Conservation (phyloP, 495 filamentous ascomycete genomes). For the Lasiosphaeriaceae sp. region DNA sequence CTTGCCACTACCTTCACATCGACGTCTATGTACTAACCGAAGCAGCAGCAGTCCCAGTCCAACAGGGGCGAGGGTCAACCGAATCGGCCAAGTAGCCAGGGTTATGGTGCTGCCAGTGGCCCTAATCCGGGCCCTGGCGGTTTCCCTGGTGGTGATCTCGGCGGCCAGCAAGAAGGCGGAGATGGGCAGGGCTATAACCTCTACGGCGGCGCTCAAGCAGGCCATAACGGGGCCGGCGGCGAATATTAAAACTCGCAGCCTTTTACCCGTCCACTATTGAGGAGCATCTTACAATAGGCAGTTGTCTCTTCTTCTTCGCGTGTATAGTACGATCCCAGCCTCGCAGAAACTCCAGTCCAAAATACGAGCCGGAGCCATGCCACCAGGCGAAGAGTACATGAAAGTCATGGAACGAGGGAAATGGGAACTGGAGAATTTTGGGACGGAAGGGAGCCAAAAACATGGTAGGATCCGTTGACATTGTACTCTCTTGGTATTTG, state of each 20-base stretch:
- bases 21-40: slow-evolving; percentile 23
- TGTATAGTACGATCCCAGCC: slow-evolving; percentile 29
- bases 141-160: slow-evolving; percentile 56
- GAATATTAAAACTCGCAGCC: slow-evolving; percentile 21
- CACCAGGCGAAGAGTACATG: slow-evolving; percentile 6
- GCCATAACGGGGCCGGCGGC: slow-evolving; percentile 65
- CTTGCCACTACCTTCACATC: neutral
- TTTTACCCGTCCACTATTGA: neutral
- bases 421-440: slow-evolving; percentile 3
- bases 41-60: slow-evolving; percentile 63
- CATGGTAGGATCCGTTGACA: neutral
- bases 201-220: slow-evolving; percentile 57
- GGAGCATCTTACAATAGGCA: neutral
- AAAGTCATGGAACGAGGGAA: neutral
- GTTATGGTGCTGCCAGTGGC: slow-evolving; percentile 54
- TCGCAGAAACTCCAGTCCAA: neutral
- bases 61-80: slow-evolving; percentile 68
- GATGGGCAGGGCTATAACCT: slow-evolving; percentile 55
- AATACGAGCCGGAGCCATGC: neutral
- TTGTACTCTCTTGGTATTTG: slow-evolving; percentile 21
- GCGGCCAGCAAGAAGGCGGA: slow-evolving; percentile 51
- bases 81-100: slow-evolving; percentile 66
- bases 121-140: slow-evolving; percentile 45
- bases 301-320: slow-evolving; percentile 4
- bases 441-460: slow-evolving; percentile 2